Evolutionary conservation across 306 rosid species (phyloP).

Genomic region (Inga laurina): DNA sequence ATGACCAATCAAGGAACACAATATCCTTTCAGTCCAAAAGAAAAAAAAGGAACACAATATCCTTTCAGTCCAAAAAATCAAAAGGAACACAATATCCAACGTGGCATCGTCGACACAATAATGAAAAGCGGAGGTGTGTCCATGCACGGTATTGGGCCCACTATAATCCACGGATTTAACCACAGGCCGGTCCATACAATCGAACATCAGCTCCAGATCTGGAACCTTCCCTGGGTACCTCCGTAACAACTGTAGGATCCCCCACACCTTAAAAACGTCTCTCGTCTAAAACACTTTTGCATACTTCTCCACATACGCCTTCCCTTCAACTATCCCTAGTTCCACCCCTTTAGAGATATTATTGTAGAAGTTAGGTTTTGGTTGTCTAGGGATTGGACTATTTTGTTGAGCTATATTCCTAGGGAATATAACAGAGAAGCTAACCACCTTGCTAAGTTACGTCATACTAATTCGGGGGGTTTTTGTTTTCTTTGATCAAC

Average conservation of each 20-base stretch:
- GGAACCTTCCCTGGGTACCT: conserved; percentile 78
- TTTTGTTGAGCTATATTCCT: no score
- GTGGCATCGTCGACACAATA: conserved; percentile 73
- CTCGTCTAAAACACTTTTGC: conserved; percentile 69
- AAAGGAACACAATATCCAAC: conserved; percentile 38
- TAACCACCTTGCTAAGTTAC: no score
- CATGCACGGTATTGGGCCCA: conserved; percentile 27
- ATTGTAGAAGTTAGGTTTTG: no score
- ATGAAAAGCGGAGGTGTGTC: conserved; percentile 68
- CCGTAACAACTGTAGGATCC: conserved; percentile 78
- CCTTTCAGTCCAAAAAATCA: no score
- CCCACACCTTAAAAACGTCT: conserved; percentile 82
- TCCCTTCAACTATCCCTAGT: conserved; percentile 63
- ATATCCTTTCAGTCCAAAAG: background rate
- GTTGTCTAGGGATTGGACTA: no score
- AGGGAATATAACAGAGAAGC: no score
- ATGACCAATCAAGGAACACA: conserved; percentile 98
- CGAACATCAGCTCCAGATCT: conserved; percentile 92
- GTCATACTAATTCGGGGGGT: no score
- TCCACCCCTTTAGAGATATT: no score
- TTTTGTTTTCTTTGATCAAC: no score
- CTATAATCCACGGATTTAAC: background rate
- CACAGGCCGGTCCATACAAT: conserved; percentile 84
- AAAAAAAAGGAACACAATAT: no score
- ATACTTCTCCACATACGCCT: conserved; percentile 70